Base-by-base conservation (phyloP, 2,329 filamentous ascomycete species). In the Fusarium camptoceras region DNA sequence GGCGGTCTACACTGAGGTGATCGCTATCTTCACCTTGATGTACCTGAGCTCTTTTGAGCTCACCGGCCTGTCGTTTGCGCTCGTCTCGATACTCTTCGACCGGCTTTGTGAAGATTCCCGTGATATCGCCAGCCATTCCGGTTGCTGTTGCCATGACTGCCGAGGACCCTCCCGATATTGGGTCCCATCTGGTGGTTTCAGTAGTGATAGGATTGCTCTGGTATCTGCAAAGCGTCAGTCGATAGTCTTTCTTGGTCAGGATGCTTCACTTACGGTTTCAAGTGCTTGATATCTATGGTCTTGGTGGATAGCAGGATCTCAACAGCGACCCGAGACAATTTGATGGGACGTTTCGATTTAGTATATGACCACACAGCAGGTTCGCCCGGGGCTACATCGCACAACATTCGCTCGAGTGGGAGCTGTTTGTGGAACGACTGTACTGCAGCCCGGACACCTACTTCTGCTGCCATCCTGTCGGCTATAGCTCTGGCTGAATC, bases 31-130 rank as follows among this genome's bases (percentile, higher is more conserved):
- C 15, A 37, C 28, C 15, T 39, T 5, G 3, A 12, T 14, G 20
- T 41, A 14, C 18, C 11, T 55, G 51, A 9, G 20, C 3, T 7
- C 12, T 7, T 18, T 46, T 50, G 8, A 20, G 20, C 15, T 58
- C 24, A 1, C 15, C 14, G 30, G 22, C 25, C 3, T 47, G 44
- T 0, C 59, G 30, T n/a, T 48, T 43, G 2, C 53, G 34, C 6
- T 63, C 55, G n/a, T 55, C 53, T 25, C 24, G 28, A 24, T 55
- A 55, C 18, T 48, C 53, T 5, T 46, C 53, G 5, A 55, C 20
- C 11, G 41, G 53, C 22, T 55, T 55, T 1, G 51, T 55, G 4
- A 55, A 25, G 2, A 46, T 55, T 4, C 51, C 51, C 6, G 51
- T 55, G 8, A 55, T 14, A 2, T 16, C 14, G 5, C 41, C 51